Evolutionary conservation across 1,139 yeast species (phyloP).

Genomic region (Debaryomyces udenii): DNA sequence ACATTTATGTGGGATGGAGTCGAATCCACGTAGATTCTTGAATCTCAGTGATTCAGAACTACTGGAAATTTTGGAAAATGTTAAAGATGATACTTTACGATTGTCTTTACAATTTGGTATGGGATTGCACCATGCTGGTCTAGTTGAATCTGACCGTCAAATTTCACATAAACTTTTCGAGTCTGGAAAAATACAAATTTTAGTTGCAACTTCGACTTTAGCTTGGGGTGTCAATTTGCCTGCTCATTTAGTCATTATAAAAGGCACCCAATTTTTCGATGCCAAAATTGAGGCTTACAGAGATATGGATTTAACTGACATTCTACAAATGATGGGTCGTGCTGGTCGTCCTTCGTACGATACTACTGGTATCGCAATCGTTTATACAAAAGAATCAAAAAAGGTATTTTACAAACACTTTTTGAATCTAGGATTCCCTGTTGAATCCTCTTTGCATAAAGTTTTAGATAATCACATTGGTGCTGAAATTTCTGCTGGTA

Average conservation of each 20-base stretch:
- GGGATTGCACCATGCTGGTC: slow-evolving; percentile 97
- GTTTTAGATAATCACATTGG: slow-evolving; percentile 94
- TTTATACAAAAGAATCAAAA: slow-evolving; percentile 88
- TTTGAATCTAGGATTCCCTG: slow-evolving; percentile 94
- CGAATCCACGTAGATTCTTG: slow-evolving; percentile 85
- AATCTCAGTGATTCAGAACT: slow-evolving; percentile 78
- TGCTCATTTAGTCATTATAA: slow-evolving; percentile 89
- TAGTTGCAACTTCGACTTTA: slow-evolving; percentile 91
- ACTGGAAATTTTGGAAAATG: slow-evolving; percentile 59
- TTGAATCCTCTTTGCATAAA: slow-evolving; percentile 91
- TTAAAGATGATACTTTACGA: slow-evolving; percentile 86
- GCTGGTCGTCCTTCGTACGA: slow-evolving; percentile 98
- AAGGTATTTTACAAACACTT: slow-evolving; percentile 94
- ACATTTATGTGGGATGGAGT: slow-evolving; percentile 93
- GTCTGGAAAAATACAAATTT: slow-evolving; percentile 80
- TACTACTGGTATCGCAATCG: slow-evolving; percentile 93
- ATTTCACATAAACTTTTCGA: slow-evolving; percentile 87
- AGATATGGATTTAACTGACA: slow-evolving; percentile 92
- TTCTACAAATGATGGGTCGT: slow-evolving; percentile 87
- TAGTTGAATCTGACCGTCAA: slow-evolving; percentile 86
- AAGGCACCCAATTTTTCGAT: slow-evolving; percentile 90
- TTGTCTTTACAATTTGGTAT: slow-evolving; percentile 91
- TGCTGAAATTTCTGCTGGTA: slow-evolving; percentile 91
- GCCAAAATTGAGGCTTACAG: slow-evolving; percentile 78
- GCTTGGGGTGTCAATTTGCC: slow-evolving; percentile 99